Evolutionary conservation across 306 rosid genomes (phyloP).

Genomic region (Inga leiocalycina): DNA sequence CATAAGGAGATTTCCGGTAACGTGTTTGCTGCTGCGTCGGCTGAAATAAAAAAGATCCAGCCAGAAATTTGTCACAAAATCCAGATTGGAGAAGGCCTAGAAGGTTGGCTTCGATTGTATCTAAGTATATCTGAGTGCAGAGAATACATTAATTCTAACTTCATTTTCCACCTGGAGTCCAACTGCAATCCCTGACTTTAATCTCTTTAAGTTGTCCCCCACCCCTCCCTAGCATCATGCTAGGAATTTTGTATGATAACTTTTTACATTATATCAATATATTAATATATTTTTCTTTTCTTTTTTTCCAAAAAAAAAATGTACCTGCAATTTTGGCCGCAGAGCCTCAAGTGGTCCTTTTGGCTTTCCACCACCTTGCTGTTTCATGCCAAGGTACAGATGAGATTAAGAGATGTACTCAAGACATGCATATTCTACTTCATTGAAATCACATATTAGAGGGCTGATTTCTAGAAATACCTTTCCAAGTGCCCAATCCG

Average conservation of each 20-base stretch:
- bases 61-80: conserved; percentile 9
- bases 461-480: conserved; percentile 40
- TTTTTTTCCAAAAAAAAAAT: too few species aligned
- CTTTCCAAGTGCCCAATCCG: conserved; percentile 99
- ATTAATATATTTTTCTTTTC: too few species aligned
- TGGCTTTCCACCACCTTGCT: conserved; percentile 97
- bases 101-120: not conserved
- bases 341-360: conserved; percentile 98
- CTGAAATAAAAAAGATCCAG: conserved; percentile 42
- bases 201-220: not conserved
- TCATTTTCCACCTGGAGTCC: not conserved
- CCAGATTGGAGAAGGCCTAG: not conserved
- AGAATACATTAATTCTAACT: not conserved
- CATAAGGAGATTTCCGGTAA: conserved; percentile 88
- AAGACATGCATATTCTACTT: conserved; percentile 4
- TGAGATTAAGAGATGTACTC: conserved; percentile 28
- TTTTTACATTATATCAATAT: too few species aligned
- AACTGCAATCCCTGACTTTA: not conserved
- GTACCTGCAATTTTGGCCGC: conserved; percentile 92
- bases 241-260: not conserved
- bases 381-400: conserved; percentile 39
- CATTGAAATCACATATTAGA: conserved; percentile 15
- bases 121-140: not conserved
- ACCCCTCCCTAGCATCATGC: not conserved
- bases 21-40: conserved; percentile 96